Evolutionary conservation across 257 asterid genomes (phyloP).

Genomic region (Gardenia jasminoides): DNA sequence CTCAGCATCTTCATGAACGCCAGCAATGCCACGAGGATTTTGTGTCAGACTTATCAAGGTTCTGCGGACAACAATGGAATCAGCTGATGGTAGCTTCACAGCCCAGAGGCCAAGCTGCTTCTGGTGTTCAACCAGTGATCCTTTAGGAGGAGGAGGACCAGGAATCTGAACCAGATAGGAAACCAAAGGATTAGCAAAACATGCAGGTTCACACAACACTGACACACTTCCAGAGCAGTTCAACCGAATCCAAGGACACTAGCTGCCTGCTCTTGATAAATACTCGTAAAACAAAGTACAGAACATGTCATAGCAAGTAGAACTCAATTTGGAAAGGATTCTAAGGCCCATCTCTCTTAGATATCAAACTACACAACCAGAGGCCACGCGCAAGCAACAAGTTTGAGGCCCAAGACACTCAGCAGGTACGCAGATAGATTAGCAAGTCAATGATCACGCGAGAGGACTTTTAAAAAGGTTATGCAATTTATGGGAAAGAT

Average conservation of each 20-base stretch:
- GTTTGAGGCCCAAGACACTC: neutral
- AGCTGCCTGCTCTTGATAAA: neutral
- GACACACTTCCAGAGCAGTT: neutral
- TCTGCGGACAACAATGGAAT: conserved; percentile 72
- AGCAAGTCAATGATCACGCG: neutral
- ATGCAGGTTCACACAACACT: neutral
- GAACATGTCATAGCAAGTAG: neutral
- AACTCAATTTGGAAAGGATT: neutral
- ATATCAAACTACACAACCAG: neutral
- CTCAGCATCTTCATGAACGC: conserved; percentile 53
- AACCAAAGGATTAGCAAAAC: neutral
- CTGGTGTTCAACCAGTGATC: conserved; percentile 57
- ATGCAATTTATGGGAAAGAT: neutral
- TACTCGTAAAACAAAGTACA: neutral
- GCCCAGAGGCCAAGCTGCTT: conserved; percentile 71
- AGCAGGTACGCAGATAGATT: neutral
- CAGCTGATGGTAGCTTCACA: conserved; percentile 78
- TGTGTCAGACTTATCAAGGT: conserved; percentile 50
- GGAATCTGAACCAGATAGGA: conserved; percentile 54
- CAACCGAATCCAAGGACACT: neutral
- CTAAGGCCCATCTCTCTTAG: neutral
- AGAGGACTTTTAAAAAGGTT: neutral
- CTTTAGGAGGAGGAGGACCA: conserved; percentile 67
- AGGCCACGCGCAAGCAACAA: neutral
- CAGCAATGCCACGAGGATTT: conserved; percentile 65